Evolutionary conservation across 208 protist genomes (phyloP).

Genomic region (Ichthyophonus hoferi): DNA sequence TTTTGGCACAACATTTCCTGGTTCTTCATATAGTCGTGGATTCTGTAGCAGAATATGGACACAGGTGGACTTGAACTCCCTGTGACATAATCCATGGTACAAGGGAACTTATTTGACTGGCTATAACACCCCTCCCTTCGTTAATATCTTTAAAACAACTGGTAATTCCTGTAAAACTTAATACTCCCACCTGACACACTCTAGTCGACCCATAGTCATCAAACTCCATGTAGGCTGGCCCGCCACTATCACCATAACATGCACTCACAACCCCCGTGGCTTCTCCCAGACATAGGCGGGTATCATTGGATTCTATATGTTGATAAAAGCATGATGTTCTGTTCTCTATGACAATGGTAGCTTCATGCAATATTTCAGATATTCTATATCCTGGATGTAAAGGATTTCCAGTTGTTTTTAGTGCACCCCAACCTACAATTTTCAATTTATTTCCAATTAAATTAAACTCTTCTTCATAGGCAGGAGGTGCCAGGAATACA

Average conservation of each 20-base stretch:
- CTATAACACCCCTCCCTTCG: neutral
- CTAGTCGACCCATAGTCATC: neutral
- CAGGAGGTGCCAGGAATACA: neutral
- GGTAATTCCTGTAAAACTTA: neutral
- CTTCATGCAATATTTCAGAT: neutral
- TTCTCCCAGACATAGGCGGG: neutral
- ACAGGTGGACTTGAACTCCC: neutral
- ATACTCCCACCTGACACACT: neutral
- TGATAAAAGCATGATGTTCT: neutral
- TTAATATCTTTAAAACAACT: neutral
- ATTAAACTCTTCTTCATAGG: neutral
- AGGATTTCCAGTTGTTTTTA: neutral
- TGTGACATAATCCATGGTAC: neutral
- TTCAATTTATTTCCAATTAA: neutral
- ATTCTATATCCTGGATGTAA: neutral
- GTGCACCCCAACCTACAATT: neutral
- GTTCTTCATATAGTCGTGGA: too few relatives aligned
- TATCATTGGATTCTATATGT: neutral
- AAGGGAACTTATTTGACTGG: neutral
- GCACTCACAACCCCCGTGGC: neutral
- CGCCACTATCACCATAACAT: neutral
- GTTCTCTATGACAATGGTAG: neutral
- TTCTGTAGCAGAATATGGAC: neutral
- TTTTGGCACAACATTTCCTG: too few relatives aligned
- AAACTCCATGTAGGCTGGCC: neutral